phyloP scores from a whole-genome alignment of 352 stramenopile species.

The Phytopythium kandeliae region DNA sequence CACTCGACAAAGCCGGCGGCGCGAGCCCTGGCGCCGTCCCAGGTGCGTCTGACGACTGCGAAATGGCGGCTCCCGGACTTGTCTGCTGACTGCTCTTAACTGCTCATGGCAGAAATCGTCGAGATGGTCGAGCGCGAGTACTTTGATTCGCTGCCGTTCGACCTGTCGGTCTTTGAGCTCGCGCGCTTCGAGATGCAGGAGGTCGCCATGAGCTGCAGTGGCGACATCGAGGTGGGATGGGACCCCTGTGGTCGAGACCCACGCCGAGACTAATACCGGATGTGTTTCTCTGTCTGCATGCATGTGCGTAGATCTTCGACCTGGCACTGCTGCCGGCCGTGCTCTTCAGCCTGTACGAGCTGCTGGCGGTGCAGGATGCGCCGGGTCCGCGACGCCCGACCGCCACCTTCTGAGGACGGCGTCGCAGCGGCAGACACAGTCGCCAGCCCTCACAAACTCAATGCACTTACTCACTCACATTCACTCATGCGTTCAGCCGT shows the following conservation, averaged over 20 bases:
- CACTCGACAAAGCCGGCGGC: conserved; percentile 31
- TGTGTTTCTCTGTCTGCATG: not conserved
- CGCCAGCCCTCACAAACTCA: too few relatives aligned
- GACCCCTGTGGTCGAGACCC: not conserved
- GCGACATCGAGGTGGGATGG: conserved; percentile 37
- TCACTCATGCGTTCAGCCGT: conserved; percentile 14
- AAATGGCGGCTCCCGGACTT: too few relatives aligned
- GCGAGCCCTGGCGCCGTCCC: conserved; percentile 20
- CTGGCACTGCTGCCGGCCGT: conserved; percentile 44
- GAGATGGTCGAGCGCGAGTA: conserved; percentile 47
- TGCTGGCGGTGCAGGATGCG: conserved; percentile 36
- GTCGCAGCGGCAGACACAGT: too few relatives aligned
- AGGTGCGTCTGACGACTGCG: conserved; percentile 24
- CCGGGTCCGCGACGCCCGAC: conserved; percentile 23
- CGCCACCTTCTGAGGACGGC: conserved; percentile 45
- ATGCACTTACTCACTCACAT: not conserved
- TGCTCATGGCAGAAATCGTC: conserved; percentile 36
- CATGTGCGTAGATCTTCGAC: conserved; percentile 25
- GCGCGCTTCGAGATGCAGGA: conserved; percentile 42
- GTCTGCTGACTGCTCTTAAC: not conserved
- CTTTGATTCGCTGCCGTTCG: conserved; percentile 45
- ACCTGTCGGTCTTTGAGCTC: conserved; percentile 46
- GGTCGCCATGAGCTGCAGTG: conserved; percentile 27
- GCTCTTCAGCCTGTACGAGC: conserved; percentile 37
- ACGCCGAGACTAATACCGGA: too few relatives aligned